A percentile compares a stretch with the other conserved stretches of the same genome.
Evolutionary conservation across 352 stramenopile genomes (phyloP).

Genomic region (Phytophthora meadii): DNA sequence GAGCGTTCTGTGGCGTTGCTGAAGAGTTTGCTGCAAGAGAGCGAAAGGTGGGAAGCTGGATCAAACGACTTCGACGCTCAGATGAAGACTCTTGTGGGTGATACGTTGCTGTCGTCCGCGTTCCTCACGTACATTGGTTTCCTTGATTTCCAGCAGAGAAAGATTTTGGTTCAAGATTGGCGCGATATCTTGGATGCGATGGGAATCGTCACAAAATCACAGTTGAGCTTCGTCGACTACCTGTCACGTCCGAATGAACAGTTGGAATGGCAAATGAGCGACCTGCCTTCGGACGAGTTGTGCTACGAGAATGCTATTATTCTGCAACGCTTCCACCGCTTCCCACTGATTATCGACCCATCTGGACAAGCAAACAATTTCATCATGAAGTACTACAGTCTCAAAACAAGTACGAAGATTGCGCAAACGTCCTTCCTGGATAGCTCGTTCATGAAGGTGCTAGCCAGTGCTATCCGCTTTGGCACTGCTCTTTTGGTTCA

Average conservation of each 20-base stretch:
- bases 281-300: conserved; percentile 96
- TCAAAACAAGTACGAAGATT: conserved; percentile 93
- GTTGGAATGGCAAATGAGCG: conserved; percentile 95
- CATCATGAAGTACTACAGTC: conserved; percentile 97
- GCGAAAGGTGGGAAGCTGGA: conserved; percentile 97
- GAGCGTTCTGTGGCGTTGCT: conserved; percentile 97
- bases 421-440: conserved; percentile 99
- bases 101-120: conserved; percentile 95
- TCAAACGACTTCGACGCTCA: conserved; percentile 97
- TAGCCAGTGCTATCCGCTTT: conserved; percentile 99
- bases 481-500: conserved; percentile 98
- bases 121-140: conserved; percentile 99
- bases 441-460: conserved; percentile 99
- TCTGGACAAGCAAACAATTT: conserved; percentile 98
- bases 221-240: conserved; percentile 96
- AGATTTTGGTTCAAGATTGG: conserved; percentile 95
- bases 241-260: conserved; percentile 96
- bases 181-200: conserved; percentile 94
- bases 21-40: conserved; percentile 98
- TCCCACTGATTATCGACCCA: conserved; percentile 99
- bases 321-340: conserved; percentile 96
- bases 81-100: conserved; percentile 97
- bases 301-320: conserved; percentile 99
- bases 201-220: conserved; percentile 84
- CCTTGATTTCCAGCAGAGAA: conserved; percentile 98